Evolutionary conservation across 768 basidiomycete species (phyloP).

Genomic region (Xanthoconium stramineum): DNA sequence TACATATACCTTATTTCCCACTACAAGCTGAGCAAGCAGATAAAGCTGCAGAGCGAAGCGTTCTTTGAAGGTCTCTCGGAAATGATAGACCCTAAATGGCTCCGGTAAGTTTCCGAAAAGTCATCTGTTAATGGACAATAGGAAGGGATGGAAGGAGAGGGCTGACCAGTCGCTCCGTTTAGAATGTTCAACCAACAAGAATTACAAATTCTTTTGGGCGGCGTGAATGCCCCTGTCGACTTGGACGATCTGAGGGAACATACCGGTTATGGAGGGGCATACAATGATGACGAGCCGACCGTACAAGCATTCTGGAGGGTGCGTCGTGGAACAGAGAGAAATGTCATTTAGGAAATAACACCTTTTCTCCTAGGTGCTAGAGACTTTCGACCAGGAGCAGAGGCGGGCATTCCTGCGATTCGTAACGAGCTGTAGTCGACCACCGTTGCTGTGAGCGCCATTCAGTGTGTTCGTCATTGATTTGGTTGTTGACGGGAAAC

Average conservation of each 20-base stretch:
- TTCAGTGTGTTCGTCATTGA: not conserved
- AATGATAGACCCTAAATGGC: slow-evolving; percentile 89
- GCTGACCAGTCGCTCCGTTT: slow-evolving; percentile 11
- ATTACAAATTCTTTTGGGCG: slow-evolving; percentile 86
- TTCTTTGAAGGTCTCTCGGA: slow-evolving; percentile 93
- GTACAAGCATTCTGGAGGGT: slow-evolving; percentile 85
- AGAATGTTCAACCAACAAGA: slow-evolving; percentile 99
- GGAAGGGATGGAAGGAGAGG: not conserved
- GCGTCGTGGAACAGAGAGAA: slow-evolving; percentile 16
- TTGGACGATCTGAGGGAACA: slow-evolving; percentile 74
- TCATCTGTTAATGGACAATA: not conserved
- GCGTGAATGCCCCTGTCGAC: slow-evolving; percentile 81
- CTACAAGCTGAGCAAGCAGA: slow-evolving; percentile 86
- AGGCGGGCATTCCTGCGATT: slow-evolving; percentile 78
- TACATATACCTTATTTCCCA: slow-evolving; percentile 90
- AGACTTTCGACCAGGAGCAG: slow-evolving; percentile 77
- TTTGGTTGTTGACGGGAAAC: not conserved
- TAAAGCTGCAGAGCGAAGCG: slow-evolving; percentile 75
- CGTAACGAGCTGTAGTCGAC: slow-evolving; percentile 89
- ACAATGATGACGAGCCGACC: slow-evolving; percentile 65
- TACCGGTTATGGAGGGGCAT: slow-evolving; percentile 81
- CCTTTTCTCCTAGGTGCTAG: slow-evolving; percentile 55
- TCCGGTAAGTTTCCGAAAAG: slow-evolving; percentile 44
- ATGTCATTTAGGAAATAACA: not conserved
- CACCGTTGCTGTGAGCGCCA: slow-evolving; percentile 71